Percentiles rank a stretch among this genome's conserved stretches.
These are phyloP conservation scores for Fusarium mangiferae DNA, from an alignment of 2,329 filamentous ascomycete species.

Conservation along the genomic window DNA sequence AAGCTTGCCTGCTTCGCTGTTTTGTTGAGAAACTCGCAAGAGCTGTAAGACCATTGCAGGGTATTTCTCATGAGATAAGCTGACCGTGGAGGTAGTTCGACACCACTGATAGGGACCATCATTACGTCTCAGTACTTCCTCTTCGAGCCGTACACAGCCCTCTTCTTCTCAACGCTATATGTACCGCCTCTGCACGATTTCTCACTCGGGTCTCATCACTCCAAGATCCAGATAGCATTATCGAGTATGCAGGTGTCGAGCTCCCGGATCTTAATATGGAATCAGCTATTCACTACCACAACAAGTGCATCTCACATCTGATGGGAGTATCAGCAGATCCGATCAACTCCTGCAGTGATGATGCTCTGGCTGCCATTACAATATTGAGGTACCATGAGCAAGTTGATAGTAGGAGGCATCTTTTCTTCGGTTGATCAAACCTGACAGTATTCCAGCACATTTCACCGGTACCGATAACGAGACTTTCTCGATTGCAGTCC, in stretches of 20 bases:
- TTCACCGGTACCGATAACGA: not conserved
- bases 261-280: accelerated
- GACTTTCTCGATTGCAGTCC: not conserved
- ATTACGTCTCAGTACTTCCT: not conserved
- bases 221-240: accelerated
- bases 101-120: accelerated
- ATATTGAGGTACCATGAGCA: not conserved
- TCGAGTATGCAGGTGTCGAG: accelerated
- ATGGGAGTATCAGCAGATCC: not conserved
- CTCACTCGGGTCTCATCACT: not conserved
- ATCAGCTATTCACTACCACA: accelerated
- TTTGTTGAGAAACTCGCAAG: not conserved
- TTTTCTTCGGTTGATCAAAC: accelerated
- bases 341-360: not conserved
- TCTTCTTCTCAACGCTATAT: not conserved
- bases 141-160: not conserved
- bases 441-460: not conserved
- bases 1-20: not conserved
- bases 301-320: not conserved
- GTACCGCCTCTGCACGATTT: not conserved
- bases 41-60: not conserved
- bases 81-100: accelerated
- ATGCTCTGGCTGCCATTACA: not conserved
- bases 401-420: not conserved
- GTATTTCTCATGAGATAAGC: accelerated